Conservation (phyloP, 148 eudicot species). For the Amaranthus palmeri region DNA sequence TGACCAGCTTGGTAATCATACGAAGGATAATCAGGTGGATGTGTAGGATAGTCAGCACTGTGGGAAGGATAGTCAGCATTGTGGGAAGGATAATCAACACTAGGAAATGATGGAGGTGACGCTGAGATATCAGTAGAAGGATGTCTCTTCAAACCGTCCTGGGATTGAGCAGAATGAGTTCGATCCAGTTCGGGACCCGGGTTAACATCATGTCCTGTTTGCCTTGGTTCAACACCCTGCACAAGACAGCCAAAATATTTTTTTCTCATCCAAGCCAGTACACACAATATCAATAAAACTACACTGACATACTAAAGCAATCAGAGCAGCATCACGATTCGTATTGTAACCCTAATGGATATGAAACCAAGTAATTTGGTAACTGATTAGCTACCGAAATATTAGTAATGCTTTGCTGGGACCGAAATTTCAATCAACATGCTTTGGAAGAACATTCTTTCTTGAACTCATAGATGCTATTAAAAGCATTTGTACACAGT, state of each 20-base stretch:
- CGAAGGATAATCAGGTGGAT: slow-evolving; percentile 42
- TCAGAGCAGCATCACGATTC: background rate
- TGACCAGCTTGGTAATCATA: slow-evolving; percentile 46
- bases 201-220: slow-evolving; percentile 28
- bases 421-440: background rate
- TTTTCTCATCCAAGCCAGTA: background rate
- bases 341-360: background rate
- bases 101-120: slow-evolving; percentile 37
- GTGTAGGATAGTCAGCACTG: slow-evolving; percentile 14
- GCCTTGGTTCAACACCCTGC: slow-evolving; percentile 55
- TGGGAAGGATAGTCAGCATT: slow-evolving; percentile 36
- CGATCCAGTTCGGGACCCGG: slow-evolving; percentile 38
- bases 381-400: background rate
- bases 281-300: background rate
- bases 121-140: slow-evolving; percentile 37
- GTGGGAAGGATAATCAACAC: slow-evolving; percentile 17
- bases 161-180: slow-evolving; percentile 37
- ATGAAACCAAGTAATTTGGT: background rate
- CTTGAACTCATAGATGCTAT: background rate
- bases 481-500: background rate
- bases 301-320: background rate
- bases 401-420: background rate
- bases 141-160: slow-evolving; percentile 37
- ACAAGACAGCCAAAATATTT: slow-evolving; percentile 4
- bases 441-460: background rate